phyloP scores from a whole-genome alignment of 441 rosid genomes.

The Populus hybrid region DNA sequence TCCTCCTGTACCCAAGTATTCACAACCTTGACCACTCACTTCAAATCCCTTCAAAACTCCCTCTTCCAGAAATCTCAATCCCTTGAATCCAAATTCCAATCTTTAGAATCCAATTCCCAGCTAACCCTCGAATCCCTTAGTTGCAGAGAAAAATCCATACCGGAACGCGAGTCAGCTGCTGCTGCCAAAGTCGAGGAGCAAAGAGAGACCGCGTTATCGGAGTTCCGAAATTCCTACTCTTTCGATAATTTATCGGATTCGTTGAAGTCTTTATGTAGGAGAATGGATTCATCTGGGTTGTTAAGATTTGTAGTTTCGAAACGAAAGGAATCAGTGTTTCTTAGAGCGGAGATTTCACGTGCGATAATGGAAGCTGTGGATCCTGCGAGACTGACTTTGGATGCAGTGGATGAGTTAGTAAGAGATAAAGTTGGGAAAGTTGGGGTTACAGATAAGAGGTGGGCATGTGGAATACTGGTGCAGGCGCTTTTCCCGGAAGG shows the following conservation, averaged over 20 bases:
- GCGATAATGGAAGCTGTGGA: constrained; percentile 51
- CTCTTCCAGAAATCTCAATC: constrained; percentile 33
- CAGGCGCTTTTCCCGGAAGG: constrained; percentile 52
- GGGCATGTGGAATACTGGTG: constrained; percentile 57
- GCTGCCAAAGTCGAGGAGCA: constrained; percentile 24
- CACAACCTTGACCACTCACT: constrained; percentile 39
- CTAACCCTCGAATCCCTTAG: constrained; percentile 35
- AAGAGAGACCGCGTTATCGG: constrained; percentile 36
- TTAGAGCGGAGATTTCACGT: constrained; percentile 41
- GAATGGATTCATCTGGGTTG: constrained; percentile 44
- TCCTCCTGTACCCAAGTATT: constrained; percentile 45
- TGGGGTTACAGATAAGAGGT: constrained; percentile 56
- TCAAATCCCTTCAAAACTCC: constrained; percentile 39
- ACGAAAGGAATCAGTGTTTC: constrained; percentile 48
- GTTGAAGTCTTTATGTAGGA: constrained; percentile 36
- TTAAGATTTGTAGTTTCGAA: constrained; percentile 38
- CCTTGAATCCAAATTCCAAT: constrained; percentile 40
- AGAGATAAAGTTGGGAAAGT: constrained; percentile 34
- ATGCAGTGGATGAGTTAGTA: constrained; percentile 56
- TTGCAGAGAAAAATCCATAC: constrained; percentile 36
- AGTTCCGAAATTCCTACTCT: constrained; percentile 21
- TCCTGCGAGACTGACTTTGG: constrained; percentile 43
- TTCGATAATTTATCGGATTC: constrained; percentile 27
- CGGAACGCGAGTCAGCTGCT: constrained; percentile 42
- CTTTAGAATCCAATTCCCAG: constrained; percentile 28